These are phyloP conservation scores for Nectriaceae sp. DNA, from an alignment of 2,329 filamentous ascomycete genomes.

Conservation along the genomic window DNA sequence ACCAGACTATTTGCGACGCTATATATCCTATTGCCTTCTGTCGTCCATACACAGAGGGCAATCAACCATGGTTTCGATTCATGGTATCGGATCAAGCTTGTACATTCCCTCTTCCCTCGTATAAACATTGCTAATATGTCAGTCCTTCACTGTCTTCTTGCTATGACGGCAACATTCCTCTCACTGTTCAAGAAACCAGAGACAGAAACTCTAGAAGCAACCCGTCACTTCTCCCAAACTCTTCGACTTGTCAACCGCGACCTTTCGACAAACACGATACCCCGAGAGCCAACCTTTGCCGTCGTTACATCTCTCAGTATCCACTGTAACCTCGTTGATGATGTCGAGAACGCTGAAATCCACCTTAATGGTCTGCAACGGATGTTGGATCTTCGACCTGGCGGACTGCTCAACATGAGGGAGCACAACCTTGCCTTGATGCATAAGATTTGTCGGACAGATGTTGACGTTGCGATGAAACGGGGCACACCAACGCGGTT, in stretches of 20 bases:
- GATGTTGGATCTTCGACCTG: slow-evolving; percentile 1
- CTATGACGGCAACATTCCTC: slow-evolving; percentile 20
- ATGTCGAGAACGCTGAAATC: slow-evolving; percentile 7
- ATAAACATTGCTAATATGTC: background rate
- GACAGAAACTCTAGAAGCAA: slow-evolving; percentile 22
- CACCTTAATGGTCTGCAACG: slow-evolving; percentile 17
- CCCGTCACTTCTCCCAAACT: slow-evolving; percentile 20
- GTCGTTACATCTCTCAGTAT: slow-evolving; percentile 20
- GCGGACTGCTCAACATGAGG: slow-evolving; percentile 5
- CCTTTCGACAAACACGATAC: slow-evolving; percentile 6
- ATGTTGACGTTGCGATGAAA: slow-evolving; percentile 10
- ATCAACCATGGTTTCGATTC: slow-evolving; percentile 18
- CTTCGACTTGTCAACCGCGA: slow-evolving; percentile 16
- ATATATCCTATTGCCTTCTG: slow-evolving; percentile 22
- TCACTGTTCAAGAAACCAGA: slow-evolving; percentile 15
- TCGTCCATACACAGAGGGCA: slow-evolving; percentile 10
- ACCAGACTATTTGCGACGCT: slow-evolving; percentile 13
- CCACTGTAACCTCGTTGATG: slow-evolving; percentile 16
- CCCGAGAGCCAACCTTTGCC: slow-evolving; percentile 18
- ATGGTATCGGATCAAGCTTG: slow-evolving; percentile 22
- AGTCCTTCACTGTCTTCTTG: slow-evolving; percentile 24
- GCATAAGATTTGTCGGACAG: slow-evolving; percentile 21
- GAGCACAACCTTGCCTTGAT: slow-evolving; percentile 10
- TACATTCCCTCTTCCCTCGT: background rate
- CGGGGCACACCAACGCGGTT: slow-evolving; percentile 14